Base-by-base conservation (phyloP, 129 eudicot species). In the Calendula officinalis region DNA sequence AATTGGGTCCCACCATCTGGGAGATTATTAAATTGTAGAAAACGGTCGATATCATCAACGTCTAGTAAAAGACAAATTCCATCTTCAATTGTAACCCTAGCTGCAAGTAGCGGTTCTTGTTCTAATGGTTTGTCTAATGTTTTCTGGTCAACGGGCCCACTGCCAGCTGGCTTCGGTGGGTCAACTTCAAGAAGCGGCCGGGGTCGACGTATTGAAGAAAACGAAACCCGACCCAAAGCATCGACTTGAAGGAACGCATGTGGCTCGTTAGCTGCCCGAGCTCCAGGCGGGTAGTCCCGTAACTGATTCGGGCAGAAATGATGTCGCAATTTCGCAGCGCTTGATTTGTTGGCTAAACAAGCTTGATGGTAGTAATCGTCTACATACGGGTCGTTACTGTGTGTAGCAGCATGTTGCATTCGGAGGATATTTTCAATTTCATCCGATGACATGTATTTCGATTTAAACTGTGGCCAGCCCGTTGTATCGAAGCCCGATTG, bases 61-160 rank as follows among this genome's bases (percentile, higher is more conserved):
- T 94, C 97, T 22, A 94, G 82, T 15, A 94, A 88, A 67, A 94
- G 95, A 59, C 81, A 82, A 51, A 88, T 73, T 12, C 99, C 91
- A 37, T 94, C 97, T 70, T 94, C 99, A 16, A 94, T 86, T 11
- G 94, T 80, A 45, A 89, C 92, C 68, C 99, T 83, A 2, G 99
- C 99, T n/a, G 97, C 98, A 45, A 92, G 95, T 95, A 92, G 70
- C 0, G 99, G 99, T 59, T 94, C 99, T 77, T 94, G 95, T 53
- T 89, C 99, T 70, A 94, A 64, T 34, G 99, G 95, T 75, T 86
- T 92, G 70, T 81, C 87, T 11, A 62, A 5, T n/a, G 70, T 45
- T 72, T 88, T 85, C 56, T 80, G 84, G 58, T 85, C 99, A 49
- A 55, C 9, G 49, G 65, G 34, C 39, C 79, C 85, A 48, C 64